These are phyloP conservation scores for Wilcoxina mikolae DNA, from an alignment of 495 filamentous ascomycete species.

Conservation along the genomic window DNA sequence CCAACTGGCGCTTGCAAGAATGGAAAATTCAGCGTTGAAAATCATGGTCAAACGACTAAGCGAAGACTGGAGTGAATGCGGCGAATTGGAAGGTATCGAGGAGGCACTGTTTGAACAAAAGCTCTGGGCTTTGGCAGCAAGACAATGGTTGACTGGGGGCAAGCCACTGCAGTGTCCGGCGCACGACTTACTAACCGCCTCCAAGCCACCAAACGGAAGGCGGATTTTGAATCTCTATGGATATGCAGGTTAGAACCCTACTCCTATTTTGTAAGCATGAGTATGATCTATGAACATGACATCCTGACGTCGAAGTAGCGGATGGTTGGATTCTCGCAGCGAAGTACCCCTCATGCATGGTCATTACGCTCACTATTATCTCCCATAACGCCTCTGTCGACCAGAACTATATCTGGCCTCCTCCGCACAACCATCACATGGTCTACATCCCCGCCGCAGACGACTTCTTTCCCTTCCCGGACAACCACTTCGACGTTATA, in stretches of 20 bases:
- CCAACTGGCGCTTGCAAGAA: background rate
- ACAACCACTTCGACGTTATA: conserved; percentile 1
- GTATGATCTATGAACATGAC: too few relatives aligned
- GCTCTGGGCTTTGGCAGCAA: background rate
- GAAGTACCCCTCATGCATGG: background rate
- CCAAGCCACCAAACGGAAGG: background rate
- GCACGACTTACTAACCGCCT: background rate
- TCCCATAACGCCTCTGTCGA: too few relatives aligned
- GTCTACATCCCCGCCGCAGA: background rate
- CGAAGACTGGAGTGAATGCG: conserved; percentile 1
- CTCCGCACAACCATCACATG: background rate
- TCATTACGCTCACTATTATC: background rate
- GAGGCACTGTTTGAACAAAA: conserved; percentile 2
- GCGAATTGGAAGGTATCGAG: background rate
- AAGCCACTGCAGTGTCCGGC: conserved; percentile 3
- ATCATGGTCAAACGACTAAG: conserved; percentile 3
- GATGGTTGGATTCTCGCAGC: conserved; percentile 2
- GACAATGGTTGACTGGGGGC: conserved; percentile 1
- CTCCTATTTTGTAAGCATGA: too few relatives aligned
- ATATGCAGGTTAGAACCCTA: background rate
- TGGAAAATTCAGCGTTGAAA: background rate
- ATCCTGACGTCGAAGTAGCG: background rate
- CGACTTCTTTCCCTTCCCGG: conserved; percentile 4
- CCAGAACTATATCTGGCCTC: background rate
- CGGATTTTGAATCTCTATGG: background rate